Base-by-base conservation (phyloP, 257 asterid genomes). In the Penstemon eatonii region DNA sequence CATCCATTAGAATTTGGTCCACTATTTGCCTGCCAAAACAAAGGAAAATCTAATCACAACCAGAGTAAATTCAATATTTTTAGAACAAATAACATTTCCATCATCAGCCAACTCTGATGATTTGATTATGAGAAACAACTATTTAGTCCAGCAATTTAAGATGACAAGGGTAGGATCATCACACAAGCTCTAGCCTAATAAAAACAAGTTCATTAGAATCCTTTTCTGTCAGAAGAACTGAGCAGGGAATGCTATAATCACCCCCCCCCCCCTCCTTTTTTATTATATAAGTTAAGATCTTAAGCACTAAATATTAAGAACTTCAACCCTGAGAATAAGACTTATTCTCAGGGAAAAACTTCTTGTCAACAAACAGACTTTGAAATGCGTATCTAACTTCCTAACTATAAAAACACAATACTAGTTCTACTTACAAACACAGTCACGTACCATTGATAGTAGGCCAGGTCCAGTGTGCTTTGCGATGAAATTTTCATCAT, bases 381-480 rank as follows among this genome's bases (percentile, higher is more conserved):
- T 56, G 19, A 8, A 54, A 67, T 25, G 57, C 39, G 43, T 19
- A 5, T 47, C 40, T n/a, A 50, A 13, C 52, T 4, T 43, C 41
- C 8, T 66, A 73, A 56, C 58, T 55, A 25, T 33, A 59, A 70
- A 67, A 65, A 13, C 44, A 57, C 38, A n/a, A 61, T 46, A 56
- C 5, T 44, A 53, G 51, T 5, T 42, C 51, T 60, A 54, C 41
- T 10, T 40, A 62, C 7, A 67, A 33, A 63, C 45, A 52, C 68
- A 41, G 15, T 13, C 25, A 7, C 80, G 41, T 87, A 92, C 98
- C 97, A 92, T 90, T 37, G 98, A 92, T 70, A 92, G 78, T 58
- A 92, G 84, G 47, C 98, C 98, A 33, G 98, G 98, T 63, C 97
- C 97, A 56, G 98, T 92, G 86, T 92, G 98, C 81, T 88, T 92